A percentile compares a stretch with the other conserved stretches of the same genome.
phyloP scores from a whole-genome alignment of 1,284 basidiomycete genomes.

The Cryptococcus wingfieldii region DNA sequence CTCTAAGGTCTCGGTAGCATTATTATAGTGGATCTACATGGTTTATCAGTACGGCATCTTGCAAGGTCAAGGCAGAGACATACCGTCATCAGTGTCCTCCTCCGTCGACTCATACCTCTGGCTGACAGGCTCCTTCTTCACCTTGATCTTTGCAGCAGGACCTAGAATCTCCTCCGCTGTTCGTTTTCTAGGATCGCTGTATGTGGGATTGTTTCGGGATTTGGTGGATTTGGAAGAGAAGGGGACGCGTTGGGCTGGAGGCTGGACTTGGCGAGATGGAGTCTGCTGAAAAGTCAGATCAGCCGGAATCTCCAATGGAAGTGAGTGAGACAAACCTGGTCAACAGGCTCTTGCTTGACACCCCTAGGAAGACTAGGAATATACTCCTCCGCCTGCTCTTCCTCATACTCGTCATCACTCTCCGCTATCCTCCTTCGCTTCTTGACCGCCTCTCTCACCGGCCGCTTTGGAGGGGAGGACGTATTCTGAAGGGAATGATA shows the following conservation, averaged over 20 bases:
- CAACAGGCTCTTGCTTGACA: no score
- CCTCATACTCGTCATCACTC: conserved; percentile 3
- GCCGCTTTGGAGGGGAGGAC: conserved; percentile 6
- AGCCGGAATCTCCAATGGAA: not conserved
- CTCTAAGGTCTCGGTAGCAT: not conserved
- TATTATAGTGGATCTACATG: not conserved
- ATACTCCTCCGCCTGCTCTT: not conserved
- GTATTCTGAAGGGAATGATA: not conserved
- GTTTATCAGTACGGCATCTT: not conserved
- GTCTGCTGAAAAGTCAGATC: not conserved
- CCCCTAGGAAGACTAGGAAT: not conserved
- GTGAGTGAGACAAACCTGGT: not conserved
- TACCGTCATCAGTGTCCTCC: conserved; percentile 17
- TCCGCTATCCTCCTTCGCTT: conserved; percentile 15
- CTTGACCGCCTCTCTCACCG: conserved; percentile 9
- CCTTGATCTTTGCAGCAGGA: conserved; percentile 1
- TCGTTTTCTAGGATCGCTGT: not conserved
- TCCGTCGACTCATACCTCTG: conserved; percentile 1
- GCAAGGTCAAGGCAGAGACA: not conserved
- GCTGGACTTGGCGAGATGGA: not conserved
- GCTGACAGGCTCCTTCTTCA: conserved; percentile 18
- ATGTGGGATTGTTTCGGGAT: not conserved
- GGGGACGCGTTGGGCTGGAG: not conserved
- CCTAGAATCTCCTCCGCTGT: not conserved
- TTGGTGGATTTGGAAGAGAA: not conserved